Evolutionary conservation across 2,329 filamentous ascomycete genomes (phyloP).

Genomic region (Raffaelea deltoideospora): DNA sequence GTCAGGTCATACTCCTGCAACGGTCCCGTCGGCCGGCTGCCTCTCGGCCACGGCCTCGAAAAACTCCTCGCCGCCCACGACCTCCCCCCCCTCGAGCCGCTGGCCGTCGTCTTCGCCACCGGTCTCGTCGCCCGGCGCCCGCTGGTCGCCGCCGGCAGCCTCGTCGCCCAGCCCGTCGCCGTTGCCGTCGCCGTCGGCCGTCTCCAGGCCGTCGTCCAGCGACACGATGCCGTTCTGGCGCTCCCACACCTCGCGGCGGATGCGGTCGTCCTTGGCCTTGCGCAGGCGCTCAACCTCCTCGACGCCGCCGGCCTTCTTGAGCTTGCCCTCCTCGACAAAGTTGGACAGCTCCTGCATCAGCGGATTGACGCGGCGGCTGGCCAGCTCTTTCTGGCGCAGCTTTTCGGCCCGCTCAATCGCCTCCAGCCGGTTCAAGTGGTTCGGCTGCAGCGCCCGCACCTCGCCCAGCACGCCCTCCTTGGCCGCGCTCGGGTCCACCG

Average conservation of each 20-base stretch:
- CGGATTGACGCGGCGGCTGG: conserved; percentile 55
- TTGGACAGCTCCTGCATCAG: conserved; percentile 72
- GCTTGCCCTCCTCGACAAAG: conserved; percentile 78
- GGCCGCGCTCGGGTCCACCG: conserved; percentile 57
- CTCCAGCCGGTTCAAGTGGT: conserved; percentile 84
- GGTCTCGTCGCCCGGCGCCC: not conserved
- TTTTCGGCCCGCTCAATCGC: conserved; percentile 97
- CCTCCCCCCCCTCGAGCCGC: conserved; percentile 17
- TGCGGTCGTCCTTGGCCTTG: conserved; percentile 72
- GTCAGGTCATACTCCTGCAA: no score
- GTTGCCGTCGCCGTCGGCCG: not conserved
- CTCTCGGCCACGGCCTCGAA: no score
- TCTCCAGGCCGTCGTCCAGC: no score
- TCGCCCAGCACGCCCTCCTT: conserved; percentile 88
- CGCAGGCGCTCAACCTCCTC: conserved; percentile 84
- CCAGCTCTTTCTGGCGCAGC: conserved; percentile 74
- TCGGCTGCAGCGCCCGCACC: conserved; percentile 82
- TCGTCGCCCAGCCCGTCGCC: not conserved
- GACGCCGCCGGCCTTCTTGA: conserved; percentile 92
- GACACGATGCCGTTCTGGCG: conserved; percentile 43
- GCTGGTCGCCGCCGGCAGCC: not conserved
- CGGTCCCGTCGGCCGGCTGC: no score
- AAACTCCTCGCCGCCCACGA: not conserved
- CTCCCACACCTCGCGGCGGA: conserved; percentile 65
- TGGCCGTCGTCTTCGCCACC: not conserved